Base-by-base conservation (phyloP, 495 filamentous ascomycete species). In the Penicillium simplicissimum region DNA sequence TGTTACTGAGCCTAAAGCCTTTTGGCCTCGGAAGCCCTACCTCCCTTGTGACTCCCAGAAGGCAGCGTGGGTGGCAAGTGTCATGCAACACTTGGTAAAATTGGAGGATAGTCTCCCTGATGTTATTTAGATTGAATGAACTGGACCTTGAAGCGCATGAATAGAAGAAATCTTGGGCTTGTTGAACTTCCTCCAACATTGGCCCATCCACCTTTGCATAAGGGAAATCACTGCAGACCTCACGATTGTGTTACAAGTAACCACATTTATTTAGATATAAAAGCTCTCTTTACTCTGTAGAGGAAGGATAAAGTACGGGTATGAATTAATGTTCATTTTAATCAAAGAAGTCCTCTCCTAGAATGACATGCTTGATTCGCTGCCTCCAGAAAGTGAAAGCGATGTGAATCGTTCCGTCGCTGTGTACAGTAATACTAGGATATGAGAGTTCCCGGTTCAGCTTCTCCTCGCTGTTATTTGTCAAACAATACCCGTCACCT, bases 341-440 rank as follows among this genome's bases (percentile, higher is more conserved):
- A 14, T 14, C 15, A 11, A 70, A 67, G 36, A 70, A 70, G 36
- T 70, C 65, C 21, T 62, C 62, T 34, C 34, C 28, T n/a, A 70
- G 38, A 13, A 43, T 49, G 33, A 67, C 52, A 33, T 70, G 65
- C 58, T 70, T 70, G 51, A 70, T 67, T 14, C 64, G 58, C 52
- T 70, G 68, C 23, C 68, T 60, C 68, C 68, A 70, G 55, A 67
- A 70, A 7, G 68, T 70, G 33, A 65, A 70, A 0, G 64, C 64
- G 42, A 70, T 55, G 58, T 70, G 64, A 8, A 70, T 58, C 38
- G 51, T 48, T 4, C 57, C 60, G 11, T 65, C 60, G 8, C 54
- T 48, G 14, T 60, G 56, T 37, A 63, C 35, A 1, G 65, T 17
- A 52, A 70, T 70, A 49, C 65, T 70, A 8, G 68, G 68, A 47